Conservation (phyloP, 192 early-diverging fungal genomes). For the Lunasporangiospora selenospora region DNA sequence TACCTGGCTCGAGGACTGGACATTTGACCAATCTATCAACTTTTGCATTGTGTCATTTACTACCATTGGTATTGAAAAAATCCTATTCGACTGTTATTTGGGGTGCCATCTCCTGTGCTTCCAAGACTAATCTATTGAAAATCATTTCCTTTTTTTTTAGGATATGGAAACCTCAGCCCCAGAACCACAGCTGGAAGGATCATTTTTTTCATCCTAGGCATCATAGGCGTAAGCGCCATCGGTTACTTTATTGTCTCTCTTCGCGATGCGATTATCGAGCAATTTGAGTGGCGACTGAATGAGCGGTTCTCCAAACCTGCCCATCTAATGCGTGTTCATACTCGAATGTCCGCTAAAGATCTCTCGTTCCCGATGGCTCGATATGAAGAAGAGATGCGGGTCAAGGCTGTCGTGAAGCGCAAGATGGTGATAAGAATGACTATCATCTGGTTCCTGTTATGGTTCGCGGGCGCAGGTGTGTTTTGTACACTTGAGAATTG, state of each 20-base stretch:
- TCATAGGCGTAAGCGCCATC: slow-evolving; percentile 34
- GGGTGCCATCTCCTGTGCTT: too few species aligned
- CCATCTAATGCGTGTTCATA: slow-evolving; percentile 41
- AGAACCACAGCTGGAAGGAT: slow-evolving; percentile 13
- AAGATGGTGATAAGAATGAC: slow-evolving; percentile 39
- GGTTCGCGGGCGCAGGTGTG: slow-evolving; percentile 41
- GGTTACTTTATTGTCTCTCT: slow-evolving; percentile 47
- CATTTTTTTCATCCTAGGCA: slow-evolving; percentile 37
- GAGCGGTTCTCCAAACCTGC: slow-evolving; percentile 37
- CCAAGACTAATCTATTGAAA: too few species aligned
- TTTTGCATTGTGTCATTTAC: slow-evolving; percentile 49
- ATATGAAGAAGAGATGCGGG: slow-evolving; percentile 33
- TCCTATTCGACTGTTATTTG: too few species aligned
- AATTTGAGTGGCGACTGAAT: slow-evolving; percentile 41
- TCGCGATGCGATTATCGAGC: slow-evolving; percentile 45
- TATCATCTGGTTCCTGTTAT: slow-evolving; percentile 37
- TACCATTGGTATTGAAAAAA: slow-evolving; percentile 37
- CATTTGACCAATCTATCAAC: slow-evolving; percentile 46
- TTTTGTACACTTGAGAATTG: slow-evolving; percentile 31
- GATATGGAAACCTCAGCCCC: slow-evolving; percentile 42
- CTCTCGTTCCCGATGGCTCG: slow-evolving; percentile 28
- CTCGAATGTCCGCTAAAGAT: slow-evolving; percentile 47
- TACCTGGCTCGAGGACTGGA: slow-evolving; percentile 21
- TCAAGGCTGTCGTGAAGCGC: slow-evolving; percentile 35
- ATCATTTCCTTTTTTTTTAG: slow-evolving; percentile 13